Evolutionary conservation across 1,284 basidiomycete genomes (phyloP).

Genomic region (Dichomitus squalens): DNA sequence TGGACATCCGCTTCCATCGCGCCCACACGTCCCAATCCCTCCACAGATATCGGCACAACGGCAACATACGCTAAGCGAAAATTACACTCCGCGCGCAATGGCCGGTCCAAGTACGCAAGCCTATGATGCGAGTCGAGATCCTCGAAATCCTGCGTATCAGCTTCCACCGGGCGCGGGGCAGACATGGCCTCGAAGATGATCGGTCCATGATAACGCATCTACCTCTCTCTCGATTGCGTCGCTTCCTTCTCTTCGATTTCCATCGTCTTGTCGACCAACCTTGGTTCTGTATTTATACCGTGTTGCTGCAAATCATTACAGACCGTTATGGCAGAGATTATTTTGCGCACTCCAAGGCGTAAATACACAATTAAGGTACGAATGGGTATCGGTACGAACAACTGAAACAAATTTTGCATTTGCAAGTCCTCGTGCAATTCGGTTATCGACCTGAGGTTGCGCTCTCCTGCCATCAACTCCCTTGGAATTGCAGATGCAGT

Average conservation of each 20-base stretch:
- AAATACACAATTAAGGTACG: not conserved
- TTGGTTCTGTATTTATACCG: not conserved
- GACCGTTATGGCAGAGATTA: not conserved
- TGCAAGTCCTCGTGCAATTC: not conserved
- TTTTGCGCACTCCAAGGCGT: not conserved
- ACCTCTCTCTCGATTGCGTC: not conserved
- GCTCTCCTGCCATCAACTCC: slow-evolving; percentile 15
- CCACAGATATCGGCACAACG: not conserved
- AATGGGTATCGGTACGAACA: not conserved
- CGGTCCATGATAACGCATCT: not conserved
- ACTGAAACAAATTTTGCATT: not conserved
- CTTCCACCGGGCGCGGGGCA: not conserved
- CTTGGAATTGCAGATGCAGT: slow-evolving; percentile 23
- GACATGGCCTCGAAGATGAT: not conserved
- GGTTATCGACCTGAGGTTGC: not conserved
- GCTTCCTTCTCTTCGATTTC: not conserved
- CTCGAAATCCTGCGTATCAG: not conserved
- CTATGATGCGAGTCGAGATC: slow-evolving; percentile 5
- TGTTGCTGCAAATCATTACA: not conserved
- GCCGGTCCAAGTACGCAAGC: not conserved
- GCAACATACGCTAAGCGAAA: slow-evolving; percentile 8
- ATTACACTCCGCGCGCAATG: not conserved
- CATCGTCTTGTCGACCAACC: not conserved
- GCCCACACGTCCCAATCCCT: not conserved
- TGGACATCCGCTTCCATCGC: not conserved